Percentiles rank a stretch among this genome's conserved stretches.
Conservation (phyloP, 2,329 filamentous ascomycete genomes). For the Alternaria gansuensis region DNA sequence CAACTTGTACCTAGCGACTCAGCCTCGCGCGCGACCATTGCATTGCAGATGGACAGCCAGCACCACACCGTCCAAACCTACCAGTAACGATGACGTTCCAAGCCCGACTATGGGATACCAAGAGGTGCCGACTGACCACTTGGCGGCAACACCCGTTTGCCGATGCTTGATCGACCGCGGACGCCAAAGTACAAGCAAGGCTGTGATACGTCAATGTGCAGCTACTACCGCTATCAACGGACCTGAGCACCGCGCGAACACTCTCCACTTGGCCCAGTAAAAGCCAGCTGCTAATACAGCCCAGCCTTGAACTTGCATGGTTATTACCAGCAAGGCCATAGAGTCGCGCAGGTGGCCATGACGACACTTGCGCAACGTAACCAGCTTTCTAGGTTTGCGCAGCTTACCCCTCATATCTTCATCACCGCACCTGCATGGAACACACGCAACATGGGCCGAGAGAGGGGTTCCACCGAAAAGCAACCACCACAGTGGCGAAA, state of each 20-base stretch:
- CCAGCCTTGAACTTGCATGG: slow-evolving; percentile 5
- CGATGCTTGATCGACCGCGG: slow-evolving; percentile 1
- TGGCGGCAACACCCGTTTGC: slow-evolving; percentile 7
- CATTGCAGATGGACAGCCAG: slow-evolving; percentile 5
- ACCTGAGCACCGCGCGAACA: background rate
- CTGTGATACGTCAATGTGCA: slow-evolving; percentile 6
- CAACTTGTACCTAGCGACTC: slow-evolving; percentile 4
- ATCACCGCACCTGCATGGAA: slow-evolving; percentile 6
- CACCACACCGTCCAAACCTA: slow-evolving; percentile 9
- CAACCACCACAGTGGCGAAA: slow-evolving; percentile 11
- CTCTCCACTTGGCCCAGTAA: background rate
- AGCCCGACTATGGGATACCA: slow-evolving; percentile 1
- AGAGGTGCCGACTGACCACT: slow-evolving; percentile 3
- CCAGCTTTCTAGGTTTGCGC: background rate
- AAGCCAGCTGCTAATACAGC: background rate
- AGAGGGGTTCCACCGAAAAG: slow-evolving; percentile 2
- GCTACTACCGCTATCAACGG: slow-evolving; percentile 3
- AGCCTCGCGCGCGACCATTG: slow-evolving; percentile 6
- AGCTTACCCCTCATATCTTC: slow-evolving; percentile 8
- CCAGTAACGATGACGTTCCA: slow-evolving; percentile 3
- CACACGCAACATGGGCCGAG: background rate
- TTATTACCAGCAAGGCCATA: background rate
- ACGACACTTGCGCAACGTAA: slow-evolving; percentile 5
- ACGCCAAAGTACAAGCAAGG: background rate
- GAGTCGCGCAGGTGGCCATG: slow-evolving; percentile 1